These are phyloP conservation scores for Hordeum vulgare DNA, from an alignment of 176 grass and related monocot genomes.

Conservation along the genomic window DNA sequence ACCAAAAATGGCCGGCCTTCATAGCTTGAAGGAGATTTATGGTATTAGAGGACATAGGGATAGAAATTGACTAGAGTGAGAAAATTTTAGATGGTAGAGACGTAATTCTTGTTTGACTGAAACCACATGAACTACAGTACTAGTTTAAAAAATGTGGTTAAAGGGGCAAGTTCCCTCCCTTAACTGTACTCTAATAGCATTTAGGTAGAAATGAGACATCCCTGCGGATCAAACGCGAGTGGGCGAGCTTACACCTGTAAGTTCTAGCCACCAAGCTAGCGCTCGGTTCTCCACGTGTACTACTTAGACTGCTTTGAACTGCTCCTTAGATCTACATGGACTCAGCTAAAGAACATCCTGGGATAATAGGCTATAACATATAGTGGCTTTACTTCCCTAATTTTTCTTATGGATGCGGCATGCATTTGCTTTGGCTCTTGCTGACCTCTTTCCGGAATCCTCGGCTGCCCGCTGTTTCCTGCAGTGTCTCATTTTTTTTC, in stretches of 20 bases:
- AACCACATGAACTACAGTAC: not conserved
- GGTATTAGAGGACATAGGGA: not conserved
- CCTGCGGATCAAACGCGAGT: not conserved
- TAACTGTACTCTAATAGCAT: not conserved
- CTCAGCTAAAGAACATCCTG: not conserved
- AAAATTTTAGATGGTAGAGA: not conserved
- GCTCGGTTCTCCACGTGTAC: not conserved
- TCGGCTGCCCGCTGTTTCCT: not conserved
- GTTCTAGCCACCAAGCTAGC: too few relatives aligned
- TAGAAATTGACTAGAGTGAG: not conserved
- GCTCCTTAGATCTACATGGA: not conserved
- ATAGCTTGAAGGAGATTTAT: not conserved
- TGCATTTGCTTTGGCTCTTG: not conserved
- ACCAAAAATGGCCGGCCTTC: not conserved
- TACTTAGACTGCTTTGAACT: not conserved
- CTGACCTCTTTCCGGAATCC: not conserved
- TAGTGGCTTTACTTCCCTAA: not conserved
- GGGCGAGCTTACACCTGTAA: not conserved
- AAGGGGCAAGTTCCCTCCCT: not conserved
- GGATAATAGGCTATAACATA: not conserved
- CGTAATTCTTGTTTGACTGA: not conserved
- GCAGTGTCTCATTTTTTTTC: not conserved
- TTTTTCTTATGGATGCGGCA: not conserved
- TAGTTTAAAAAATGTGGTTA: not conserved
- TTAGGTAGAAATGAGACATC: not conserved